A percentile compares a stretch with the other conserved stretches of the same genome.
These are phyloP conservation scores for Tritrichomonas foetus DNA, from an alignment of 208 protist species.

Conservation along the genomic window DNA sequence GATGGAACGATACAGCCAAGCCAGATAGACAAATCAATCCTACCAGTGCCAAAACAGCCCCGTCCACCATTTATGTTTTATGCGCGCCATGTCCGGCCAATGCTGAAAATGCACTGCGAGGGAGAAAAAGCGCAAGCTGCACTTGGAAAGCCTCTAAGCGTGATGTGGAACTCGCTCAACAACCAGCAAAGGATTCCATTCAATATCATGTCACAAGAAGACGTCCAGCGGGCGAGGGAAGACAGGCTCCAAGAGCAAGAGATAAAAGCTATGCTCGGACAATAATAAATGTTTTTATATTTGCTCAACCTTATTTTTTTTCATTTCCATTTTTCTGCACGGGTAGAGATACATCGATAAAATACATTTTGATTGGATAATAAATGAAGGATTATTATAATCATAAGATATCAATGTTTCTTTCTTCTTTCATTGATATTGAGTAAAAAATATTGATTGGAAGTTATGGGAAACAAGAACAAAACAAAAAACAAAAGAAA, in stretches of 20 bases:
- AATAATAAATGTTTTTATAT: too few species aligned
- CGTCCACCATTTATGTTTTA: neutral
- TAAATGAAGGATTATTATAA: too few species aligned
- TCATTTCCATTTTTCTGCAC: too few species aligned
- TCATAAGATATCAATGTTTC: too few species aligned
- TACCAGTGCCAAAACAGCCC: neutral
- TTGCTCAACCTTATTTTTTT: too few species aligned
- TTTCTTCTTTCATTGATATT: too few species aligned
- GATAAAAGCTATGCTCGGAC: neutral
- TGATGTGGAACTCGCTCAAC: conserved; percentile 30
- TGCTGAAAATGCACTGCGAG: neutral
- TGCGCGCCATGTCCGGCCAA: neutral
- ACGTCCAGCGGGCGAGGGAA: neutral
- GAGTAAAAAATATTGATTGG: too few species aligned
- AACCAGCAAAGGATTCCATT: neutral
- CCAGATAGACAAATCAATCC: neutral
- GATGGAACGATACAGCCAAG: conserved; percentile 11
- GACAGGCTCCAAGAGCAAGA: neutral
- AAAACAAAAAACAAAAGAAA: too few species aligned
- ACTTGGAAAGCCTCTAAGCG: neutral
- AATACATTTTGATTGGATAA: too few species aligned
- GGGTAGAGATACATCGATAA: too few species aligned
- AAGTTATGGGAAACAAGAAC: too few species aligned
- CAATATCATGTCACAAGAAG: neutral
- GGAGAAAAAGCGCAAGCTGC: neutral